phyloP scores from a whole-genome alignment of 768 basidiomycete species.

The Favolaschia claudopus region DNA sequence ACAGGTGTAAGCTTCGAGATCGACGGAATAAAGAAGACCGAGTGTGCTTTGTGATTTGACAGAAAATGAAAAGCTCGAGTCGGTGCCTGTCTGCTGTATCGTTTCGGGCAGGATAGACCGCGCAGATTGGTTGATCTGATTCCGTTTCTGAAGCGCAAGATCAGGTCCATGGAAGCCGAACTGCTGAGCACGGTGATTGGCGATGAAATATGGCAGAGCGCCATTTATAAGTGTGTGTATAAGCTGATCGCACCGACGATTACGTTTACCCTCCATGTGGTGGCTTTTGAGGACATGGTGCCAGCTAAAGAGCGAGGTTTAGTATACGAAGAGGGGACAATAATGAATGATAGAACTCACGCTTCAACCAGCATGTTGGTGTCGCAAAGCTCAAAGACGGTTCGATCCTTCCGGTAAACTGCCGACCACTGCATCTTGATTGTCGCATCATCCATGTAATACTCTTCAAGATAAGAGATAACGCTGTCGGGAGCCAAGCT shows the following conservation, averaged over 20 bases:
- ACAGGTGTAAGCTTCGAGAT: slow-evolving; percentile 21
- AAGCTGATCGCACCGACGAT: slow-evolving; percentile 33
- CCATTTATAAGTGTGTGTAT: slow-evolving; percentile 23
- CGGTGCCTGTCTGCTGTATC: neutral
- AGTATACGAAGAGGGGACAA: no score
- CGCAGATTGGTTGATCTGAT: neutral
- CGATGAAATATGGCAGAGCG: slow-evolving; percentile 24
- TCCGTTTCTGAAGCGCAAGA: slow-evolving; percentile 17
- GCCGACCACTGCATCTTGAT: slow-evolving; percentile 34
- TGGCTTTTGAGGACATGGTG: slow-evolving; percentile 35
- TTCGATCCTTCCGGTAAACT: slow-evolving; percentile 18
- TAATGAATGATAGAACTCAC: neutral
- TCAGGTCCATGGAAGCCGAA: slow-evolving; percentile 32
- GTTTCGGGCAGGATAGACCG: neutral
- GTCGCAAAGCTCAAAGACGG: slow-evolving; percentile 24
- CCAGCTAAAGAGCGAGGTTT: slow-evolving; percentile 24
- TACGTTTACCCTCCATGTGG: slow-evolving; percentile 31
- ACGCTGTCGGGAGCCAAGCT: slow-evolving; percentile 9
- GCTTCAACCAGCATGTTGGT: slow-evolving; percentile 40
- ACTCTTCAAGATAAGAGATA: slow-evolving; percentile 25
- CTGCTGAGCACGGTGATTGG: slow-evolving; percentile 26
- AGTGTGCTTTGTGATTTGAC: neutral
- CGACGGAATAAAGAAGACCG: slow-evolving; percentile 4
- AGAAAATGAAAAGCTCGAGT: neutral
- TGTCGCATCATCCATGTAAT: slow-evolving; percentile 20